Percentiles rank a stretch among this genome's conserved stretches.
These are phyloP conservation scores for Copromyces sp. DNA, from an alignment of 495 filamentous ascomycete species.

Conservation along the genomic window DNA sequence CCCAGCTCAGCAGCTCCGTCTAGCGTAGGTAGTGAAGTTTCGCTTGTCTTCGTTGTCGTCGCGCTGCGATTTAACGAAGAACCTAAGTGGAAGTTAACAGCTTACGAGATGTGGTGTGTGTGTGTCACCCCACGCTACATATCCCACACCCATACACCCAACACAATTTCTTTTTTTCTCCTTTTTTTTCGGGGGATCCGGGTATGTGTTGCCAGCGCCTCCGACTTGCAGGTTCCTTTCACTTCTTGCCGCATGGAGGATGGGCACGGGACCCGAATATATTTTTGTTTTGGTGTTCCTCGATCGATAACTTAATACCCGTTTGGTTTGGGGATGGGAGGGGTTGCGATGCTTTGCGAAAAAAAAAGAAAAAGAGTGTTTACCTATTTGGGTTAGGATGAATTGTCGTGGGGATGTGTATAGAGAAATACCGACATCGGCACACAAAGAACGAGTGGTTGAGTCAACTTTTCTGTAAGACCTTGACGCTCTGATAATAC, in stretches of 20 bases:
- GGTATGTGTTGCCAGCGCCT: background rate
- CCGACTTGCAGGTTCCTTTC: background rate
- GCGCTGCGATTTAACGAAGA: too few relatives aligned
- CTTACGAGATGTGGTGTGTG: background rate
- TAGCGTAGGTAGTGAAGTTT: too few relatives aligned
- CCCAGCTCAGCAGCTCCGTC: too few relatives aligned
- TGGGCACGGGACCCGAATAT: constrained; percentile 9
- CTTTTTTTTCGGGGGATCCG: background rate
- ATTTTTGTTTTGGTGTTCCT: background rate
- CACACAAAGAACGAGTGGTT: background rate
- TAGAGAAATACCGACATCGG: background rate
- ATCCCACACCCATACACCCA: background rate
- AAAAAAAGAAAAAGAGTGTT: background rate
- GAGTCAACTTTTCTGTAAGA: background rate
- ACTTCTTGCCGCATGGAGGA: background rate
- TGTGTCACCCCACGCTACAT: background rate
- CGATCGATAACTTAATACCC: background rate
- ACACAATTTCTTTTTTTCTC: background rate
- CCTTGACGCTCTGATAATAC: background rate
- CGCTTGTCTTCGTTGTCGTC: too few relatives aligned
- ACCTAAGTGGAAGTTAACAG: background rate
- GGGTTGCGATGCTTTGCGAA: background rate
- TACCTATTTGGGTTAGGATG: background rate
- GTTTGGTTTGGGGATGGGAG: background rate
- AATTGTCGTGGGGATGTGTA: background rate